phyloP scores from a whole-genome alignment of 2,329 filamentous ascomycete species.

The Paecilomyces niveus region DNA sequence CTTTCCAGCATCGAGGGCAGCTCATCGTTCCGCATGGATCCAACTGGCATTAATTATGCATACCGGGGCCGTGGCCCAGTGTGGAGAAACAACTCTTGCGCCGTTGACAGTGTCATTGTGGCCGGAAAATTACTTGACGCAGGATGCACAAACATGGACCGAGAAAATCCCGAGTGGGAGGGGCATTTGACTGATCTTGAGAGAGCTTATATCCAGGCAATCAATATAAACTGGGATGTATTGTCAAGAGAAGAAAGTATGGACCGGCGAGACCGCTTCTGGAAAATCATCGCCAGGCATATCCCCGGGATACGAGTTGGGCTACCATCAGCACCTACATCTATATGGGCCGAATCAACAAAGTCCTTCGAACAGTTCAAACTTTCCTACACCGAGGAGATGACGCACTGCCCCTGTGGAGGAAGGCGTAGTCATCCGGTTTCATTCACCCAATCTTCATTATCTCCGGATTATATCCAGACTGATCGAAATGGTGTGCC shows the following conservation, averaged over 20 bases:
- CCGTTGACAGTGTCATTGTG: slow-evolving; percentile 27
- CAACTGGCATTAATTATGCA: slow-evolving; percentile 12
- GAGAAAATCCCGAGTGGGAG: slow-evolving; percentile 7
- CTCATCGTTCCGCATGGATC: slow-evolving; percentile 10
- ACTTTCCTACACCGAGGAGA: slow-evolving; percentile 6
- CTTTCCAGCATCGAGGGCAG: slow-evolving; percentile 5
- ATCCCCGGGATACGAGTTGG: slow-evolving; percentile 7
- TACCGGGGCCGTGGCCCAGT: slow-evolving; percentile 26
- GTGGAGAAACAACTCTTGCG: slow-evolving; percentile 14
- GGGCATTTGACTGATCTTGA: slow-evolving; percentile 10
- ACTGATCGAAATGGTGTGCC: slow-evolving; percentile 11
- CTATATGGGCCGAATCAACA: slow-evolving; percentile 17
- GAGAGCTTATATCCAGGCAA: slow-evolving; percentile 19
- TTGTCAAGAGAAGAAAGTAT: slow-evolving; percentile 6
- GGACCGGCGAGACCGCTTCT: slow-evolving; percentile 14
- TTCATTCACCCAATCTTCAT: neutral
- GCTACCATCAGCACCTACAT: slow-evolving; percentile 7
- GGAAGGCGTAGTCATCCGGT: neutral
- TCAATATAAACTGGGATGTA: slow-evolving; percentile 23
- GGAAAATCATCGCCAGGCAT: slow-evolving; percentile 5
- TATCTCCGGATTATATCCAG: slow-evolving; percentile 6
- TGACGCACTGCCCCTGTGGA: neutral
- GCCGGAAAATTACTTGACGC: slow-evolving; percentile 28
- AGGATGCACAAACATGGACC: slow-evolving; percentile 28
- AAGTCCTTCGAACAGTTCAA: slow-evolving; percentile 22